Conservation (phyloP, 345 rosid species). For the Brassica nigra region DNA sequence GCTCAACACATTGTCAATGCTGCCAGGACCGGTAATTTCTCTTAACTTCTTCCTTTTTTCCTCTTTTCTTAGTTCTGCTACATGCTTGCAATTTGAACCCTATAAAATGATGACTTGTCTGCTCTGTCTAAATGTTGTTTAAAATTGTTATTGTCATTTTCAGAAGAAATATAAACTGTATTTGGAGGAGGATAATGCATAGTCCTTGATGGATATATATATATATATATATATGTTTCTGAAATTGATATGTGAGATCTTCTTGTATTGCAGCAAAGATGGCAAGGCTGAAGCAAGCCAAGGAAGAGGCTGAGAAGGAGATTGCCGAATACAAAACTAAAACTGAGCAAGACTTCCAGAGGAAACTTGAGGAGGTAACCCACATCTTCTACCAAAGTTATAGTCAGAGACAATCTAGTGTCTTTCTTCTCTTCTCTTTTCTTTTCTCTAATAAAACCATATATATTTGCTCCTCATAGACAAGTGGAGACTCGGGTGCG, state of each 20-base stretch:
- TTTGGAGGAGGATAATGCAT: no score
- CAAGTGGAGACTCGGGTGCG: conserved; percentile 90
- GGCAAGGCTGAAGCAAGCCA: conserved; percentile 87
- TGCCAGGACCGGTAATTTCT: conserved; percentile 56
- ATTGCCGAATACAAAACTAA: conserved; percentile 72
- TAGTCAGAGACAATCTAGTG: neutral
- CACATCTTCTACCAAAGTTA: neutral
- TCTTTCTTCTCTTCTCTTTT: neutral
- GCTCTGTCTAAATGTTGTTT: no score
- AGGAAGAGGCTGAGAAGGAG: conserved; percentile 94
- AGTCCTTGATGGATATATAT: neutral
- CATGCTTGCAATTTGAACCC: neutral
- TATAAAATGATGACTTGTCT: no score
- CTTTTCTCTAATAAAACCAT: no score
- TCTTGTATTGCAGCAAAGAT: conserved; percentile 56
- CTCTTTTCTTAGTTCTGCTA: neutral
- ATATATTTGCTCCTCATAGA: conserved; percentile 28
- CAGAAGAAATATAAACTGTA: no score
- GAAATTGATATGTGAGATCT: neutral
- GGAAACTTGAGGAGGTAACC: conserved; percentile 72
- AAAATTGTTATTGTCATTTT: no score
- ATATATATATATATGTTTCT: neutral
- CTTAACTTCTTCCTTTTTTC: neutral
- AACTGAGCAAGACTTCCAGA: conserved; percentile 79
- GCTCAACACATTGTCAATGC: conserved; percentile 86